These are phyloP conservation scores for Penstemon davidsonii DNA, from an alignment of 257 asterid genomes.

Conservation along the genomic window DNA sequence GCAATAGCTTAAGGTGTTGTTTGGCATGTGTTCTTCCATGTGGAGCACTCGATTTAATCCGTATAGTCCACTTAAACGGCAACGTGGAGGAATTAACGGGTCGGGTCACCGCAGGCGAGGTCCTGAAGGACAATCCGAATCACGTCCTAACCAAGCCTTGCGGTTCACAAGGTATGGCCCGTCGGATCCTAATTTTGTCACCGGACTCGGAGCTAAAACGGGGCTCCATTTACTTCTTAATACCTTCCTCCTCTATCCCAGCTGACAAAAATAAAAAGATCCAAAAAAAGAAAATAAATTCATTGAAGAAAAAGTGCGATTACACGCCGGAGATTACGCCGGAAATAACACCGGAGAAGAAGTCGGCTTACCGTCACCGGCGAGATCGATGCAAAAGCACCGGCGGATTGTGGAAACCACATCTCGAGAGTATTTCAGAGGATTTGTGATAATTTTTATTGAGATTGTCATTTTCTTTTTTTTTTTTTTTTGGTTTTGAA, in stretches of 20 bases:
- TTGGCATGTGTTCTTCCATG: constrained; percentile 96
- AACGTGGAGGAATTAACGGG: constrained; percentile 71
- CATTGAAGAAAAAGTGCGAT: constrained; percentile 34
- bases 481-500: not conserved
- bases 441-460: constrained; percentile 24
- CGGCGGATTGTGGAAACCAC: constrained; percentile 63
- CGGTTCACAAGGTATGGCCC: constrained; percentile 49
- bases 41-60: constrained; percentile 96
- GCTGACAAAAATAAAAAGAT: constrained; percentile 43
- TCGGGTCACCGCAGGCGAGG: constrained; percentile 73
- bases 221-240: constrained; percentile 91
- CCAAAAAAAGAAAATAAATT: constrained; percentile 26
- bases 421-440: constrained; percentile 61
- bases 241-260: constrained; percentile 66
- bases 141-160: constrained; percentile 73
- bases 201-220: constrained; percentile 83
- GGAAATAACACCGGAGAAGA: constrained; percentile 32
- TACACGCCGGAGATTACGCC: not conserved
- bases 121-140: constrained; percentile 61
- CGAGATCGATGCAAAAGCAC: constrained; percentile 43
- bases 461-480: constrained; percentile 24
- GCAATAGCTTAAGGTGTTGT: constrained; percentile 91
- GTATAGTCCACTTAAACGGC: constrained; percentile 83
- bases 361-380: constrained; percentile 36
- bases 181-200: constrained; percentile 67